phyloP scores from a whole-genome alignment of 164 flowering plant genomes.

The Vitis amurensis region DNA sequence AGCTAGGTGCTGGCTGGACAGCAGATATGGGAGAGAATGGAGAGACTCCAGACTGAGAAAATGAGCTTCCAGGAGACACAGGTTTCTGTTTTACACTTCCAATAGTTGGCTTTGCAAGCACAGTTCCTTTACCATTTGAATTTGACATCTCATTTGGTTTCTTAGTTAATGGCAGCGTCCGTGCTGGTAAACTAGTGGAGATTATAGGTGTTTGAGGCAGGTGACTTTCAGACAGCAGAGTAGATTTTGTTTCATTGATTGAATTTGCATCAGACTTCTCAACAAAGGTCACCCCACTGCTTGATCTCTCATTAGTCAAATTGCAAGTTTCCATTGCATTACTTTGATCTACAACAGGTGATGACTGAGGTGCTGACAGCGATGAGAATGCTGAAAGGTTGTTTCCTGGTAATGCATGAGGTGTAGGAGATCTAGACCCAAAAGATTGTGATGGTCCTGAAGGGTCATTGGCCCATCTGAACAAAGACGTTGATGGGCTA shows the following conservation, averaged over 20 bases:
- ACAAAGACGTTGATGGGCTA: conserved; percentile 27
- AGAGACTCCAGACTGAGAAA: conserved; percentile 16
- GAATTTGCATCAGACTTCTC: conserved; percentile 17
- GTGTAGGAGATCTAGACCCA: conserved; percentile 24
- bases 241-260: conserved; percentile 18
- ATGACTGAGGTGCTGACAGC: conserved; percentile 14
- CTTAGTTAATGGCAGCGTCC: conserved; percentile 12
- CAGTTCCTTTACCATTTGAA: conserved; percentile 14
- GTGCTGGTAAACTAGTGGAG: conserved; percentile 13
- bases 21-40: conserved; percentile 10
- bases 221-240: conserved; percentile 21
- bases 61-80: conserved; percentile 9
- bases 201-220: conserved; percentile 15
- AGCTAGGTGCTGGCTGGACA: conserved; percentile 15
- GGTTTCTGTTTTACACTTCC: conserved; percentile 26
- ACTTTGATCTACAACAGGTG: conserved; percentile 14
- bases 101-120: conserved; percentile 13
- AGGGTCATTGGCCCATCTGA: conserved; percentile 32
- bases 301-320: conserved; percentile 23
- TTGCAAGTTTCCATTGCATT: conserved; percentile 12
- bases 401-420: conserved; percentile 23
- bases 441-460: conserved; percentile 23
- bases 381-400: conserved; percentile 15
- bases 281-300: conserved; percentile 9
- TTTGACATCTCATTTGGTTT: conserved; percentile 21